Base-by-base conservation (phyloP, 768 basidiomycete species). In the Thelephora aurantiotincta region DNA sequence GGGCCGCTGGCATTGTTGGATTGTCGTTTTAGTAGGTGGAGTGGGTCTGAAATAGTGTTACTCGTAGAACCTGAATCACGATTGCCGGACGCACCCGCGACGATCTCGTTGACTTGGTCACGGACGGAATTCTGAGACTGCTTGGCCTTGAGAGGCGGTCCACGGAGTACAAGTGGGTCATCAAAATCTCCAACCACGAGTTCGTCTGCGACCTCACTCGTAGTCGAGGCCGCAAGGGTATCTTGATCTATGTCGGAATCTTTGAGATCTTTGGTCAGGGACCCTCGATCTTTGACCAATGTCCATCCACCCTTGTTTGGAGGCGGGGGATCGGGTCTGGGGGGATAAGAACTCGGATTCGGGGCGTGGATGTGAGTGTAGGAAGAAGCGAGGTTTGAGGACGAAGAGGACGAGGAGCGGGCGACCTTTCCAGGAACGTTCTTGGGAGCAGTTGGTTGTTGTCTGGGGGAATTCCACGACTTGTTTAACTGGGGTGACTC, bases 321-420 rank as follows among this genome's bases (percentile, higher is more conserved):
- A 47, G 62, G 66, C 23, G 54, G 45, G 23, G 56, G 60, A 44
- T 76, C 75, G 36, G 63, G 51, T 54, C 69, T 75, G 30, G 78
- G 71, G 18, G 82, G 78, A 62, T 87, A 87, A 13, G 85, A 87
- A 50, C 79, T 75, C 22, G 82, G 77, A 60, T 78, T 77, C 19
- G 85, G 86, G 2, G 78, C 77, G 52, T 70, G 73, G 34, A 90
- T 64, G 62, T 89, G 84, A 43, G 86, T 90, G 63, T 85, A 90
- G 9, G 85, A 88, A 53, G 80, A 82, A 33, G 82, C 75, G 18
- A 88, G 70, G 9, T 30, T 30, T 30, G 26, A 30, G 23, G 78
- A 79, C 1, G 80, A 80, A 0, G 78, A 76, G 5, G 81, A 82
- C 6, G 72, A 71, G 60, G 68, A 70, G 16, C 57, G 62, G 50